phyloP scores from a whole-genome alignment of 139 green algal genomes.

The Coccomyxa sp. region DNA sequence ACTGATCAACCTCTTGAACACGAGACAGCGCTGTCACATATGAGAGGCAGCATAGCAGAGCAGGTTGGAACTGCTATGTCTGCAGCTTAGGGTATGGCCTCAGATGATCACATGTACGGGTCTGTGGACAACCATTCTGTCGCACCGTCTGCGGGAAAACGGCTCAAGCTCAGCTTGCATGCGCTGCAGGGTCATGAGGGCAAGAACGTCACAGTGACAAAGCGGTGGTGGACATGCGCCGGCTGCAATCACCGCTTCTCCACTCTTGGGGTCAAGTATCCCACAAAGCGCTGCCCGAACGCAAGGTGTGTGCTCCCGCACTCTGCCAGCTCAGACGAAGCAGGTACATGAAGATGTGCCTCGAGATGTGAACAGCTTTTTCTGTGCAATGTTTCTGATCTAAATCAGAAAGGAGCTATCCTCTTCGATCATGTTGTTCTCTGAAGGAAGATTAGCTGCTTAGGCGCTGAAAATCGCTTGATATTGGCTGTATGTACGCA shows the following conservation, averaged over 20 bases:
- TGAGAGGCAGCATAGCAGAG: too few relatives aligned
- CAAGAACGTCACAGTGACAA: conserved; percentile 13
- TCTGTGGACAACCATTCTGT: too few relatives aligned
- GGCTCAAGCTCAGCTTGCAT: too few relatives aligned
- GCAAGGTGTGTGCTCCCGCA: not conserved
- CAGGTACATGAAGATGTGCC: not conserved
- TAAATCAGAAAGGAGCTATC: not conserved
- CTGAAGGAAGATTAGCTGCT: too few relatives aligned
- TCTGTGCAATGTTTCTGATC: not conserved
- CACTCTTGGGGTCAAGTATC: conserved; percentile 35
- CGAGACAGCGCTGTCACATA: too few relatives aligned
- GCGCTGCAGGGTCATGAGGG: conserved; percentile 11
- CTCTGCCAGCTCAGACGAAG: not conserved
- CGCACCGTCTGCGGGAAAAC: too few relatives aligned
- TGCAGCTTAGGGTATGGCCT: too few relatives aligned
- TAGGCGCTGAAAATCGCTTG: too few relatives aligned
- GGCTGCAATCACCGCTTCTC: conserved; percentile 39
- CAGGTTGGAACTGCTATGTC: too few relatives aligned
- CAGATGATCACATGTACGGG: too few relatives aligned
- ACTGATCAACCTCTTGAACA: too few relatives aligned
- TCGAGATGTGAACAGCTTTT: not conserved
- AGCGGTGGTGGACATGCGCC: conserved; percentile 49
- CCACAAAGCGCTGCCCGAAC: conserved; percentile 34
- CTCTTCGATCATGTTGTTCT: not conserved
- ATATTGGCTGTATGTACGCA: conserved; percentile 3